Percentiles rank a stretch among this genome's conserved stretches.
Evolutionary conservation across 495 filamentous ascomycete species (phyloP).

Genomic region (Neurospora sp.): DNA sequence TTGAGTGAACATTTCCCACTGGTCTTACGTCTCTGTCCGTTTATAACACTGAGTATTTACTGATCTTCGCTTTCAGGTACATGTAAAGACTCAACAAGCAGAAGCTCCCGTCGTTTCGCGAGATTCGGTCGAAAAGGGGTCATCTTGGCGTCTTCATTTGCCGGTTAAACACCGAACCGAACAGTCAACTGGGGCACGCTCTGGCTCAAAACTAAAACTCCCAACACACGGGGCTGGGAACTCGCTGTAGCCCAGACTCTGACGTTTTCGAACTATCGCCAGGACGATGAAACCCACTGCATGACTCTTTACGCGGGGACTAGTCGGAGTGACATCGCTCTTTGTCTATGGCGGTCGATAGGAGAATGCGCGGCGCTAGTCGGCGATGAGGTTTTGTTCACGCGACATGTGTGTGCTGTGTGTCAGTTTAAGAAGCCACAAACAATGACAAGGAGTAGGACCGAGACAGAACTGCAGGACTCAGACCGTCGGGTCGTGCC

Average conservation of each 20-base stretch:
- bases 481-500: background rate
- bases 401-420: background rate
- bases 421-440: background rate
- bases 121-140: background rate
- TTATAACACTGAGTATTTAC: background rate
- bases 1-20: background rate
- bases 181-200: background rate
- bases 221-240: background rate
- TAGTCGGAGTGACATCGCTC: background rate
- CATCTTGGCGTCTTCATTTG: background rate
- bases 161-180: background rate
- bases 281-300: background rate
- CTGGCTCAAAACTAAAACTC: background rate
- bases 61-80: background rate
- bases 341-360: background rate
- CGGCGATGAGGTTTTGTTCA: background rate
- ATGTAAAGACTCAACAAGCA: background rate
- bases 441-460: background rate
- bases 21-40: background rate
- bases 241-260: background rate
- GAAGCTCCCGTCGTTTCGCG: background rate
- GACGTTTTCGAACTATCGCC: background rate
- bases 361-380: background rate
- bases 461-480: background rate
- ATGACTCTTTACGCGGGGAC: background rate